These are phyloP conservation scores for Gonium pectorale DNA, from an alignment of 139 green algal species.

Conservation along the genomic window DNA sequence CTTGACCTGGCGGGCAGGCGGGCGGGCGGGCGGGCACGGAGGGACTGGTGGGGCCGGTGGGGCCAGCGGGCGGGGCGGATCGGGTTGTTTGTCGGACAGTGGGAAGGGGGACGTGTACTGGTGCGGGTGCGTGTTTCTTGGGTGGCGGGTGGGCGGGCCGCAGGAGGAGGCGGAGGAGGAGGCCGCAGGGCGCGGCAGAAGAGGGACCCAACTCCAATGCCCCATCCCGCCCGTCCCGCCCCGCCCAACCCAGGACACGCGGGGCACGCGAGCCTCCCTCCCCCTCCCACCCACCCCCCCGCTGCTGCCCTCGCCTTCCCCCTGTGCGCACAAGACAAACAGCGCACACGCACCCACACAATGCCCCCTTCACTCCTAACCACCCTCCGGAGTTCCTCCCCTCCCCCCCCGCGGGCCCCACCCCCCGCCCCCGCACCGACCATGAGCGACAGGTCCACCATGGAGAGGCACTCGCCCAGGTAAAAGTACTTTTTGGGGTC, in stretches of 20 bases:
- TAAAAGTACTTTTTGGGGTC: slow-evolving; percentile 54
- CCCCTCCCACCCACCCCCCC: not conserved
- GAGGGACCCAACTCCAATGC: not conserved
- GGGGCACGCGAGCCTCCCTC: not conserved
- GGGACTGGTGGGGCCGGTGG: not conserved
- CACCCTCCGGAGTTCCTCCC: not conserved
- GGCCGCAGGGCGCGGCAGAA: not conserved
- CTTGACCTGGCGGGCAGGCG: slow-evolving; percentile 69
- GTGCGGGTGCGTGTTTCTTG: not conserved
- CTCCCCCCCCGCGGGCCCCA: not conserved
- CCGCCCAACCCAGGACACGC: not conserved
- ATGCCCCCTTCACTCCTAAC: not conserved
- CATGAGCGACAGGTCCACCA: slow-evolving; percentile 83
- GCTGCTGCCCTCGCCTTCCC: not conserved
- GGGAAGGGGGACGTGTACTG: not conserved
- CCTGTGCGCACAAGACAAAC: not conserved
- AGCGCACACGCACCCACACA: not conserved
- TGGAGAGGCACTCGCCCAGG: slow-evolving; percentile 74
- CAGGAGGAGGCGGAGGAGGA: no score
- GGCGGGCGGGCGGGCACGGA: not conserved
- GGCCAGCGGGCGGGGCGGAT: not conserved
- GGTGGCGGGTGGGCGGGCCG: no score
- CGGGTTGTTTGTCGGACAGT: not conserved
- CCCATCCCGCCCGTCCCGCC: no score
- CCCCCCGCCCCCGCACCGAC: not conserved